Base-by-base conservation (phyloP, 192 early-diverging fungal genomes). In the Coemansia erecta region DNA sequence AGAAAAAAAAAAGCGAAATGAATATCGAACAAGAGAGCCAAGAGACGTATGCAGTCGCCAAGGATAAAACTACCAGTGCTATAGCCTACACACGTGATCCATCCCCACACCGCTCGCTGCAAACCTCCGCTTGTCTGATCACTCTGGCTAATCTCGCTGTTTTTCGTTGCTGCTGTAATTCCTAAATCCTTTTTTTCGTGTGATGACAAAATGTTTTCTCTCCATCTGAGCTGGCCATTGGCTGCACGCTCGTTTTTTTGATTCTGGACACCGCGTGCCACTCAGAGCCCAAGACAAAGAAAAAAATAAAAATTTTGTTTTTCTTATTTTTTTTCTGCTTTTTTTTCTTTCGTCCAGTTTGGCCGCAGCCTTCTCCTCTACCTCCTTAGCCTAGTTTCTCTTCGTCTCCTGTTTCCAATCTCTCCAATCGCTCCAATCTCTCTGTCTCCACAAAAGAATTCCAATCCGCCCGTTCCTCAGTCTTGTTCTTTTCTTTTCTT, bases 251-350 rank as follows among this genome's bases (percentile, higher is more conserved):
- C 31, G 35, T 47, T 14, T 44, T 61, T 56, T 56, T 52, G 22
- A 15, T 56, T 50, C 13, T 56, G 44, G 33, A 21, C 43, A 52
- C 51, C 39, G 21, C 19, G 35, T 6, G 18, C 52, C 52, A 40
- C 51, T 22, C 8, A 24, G 19, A 50, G 9, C 3, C n/a, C n/a
- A n/a, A n/a, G 22, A 24, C 17, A 24, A 50, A 14, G 48, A 50
- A 41, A 18, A 53, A 41, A 50, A 11, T 47, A 18, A 23, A 44
- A n/a, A 40, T 10, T 54, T 58, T 47, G 37, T 52, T 56, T 62
- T 44, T 55, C 15, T 49, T 49, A 46, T 48, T 55, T 42, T 45
- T 53, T 58, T 11, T 47, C 48, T n/a, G 11, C 49, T 31, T 48
- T 45, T 53, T 58, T 11, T 47, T 45, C 11, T 9, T 43, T 31